Conservation (phyloP, 2,329 filamentous ascomycete genomes). For the Aspergillus oerlinghausenensis region DNA sequence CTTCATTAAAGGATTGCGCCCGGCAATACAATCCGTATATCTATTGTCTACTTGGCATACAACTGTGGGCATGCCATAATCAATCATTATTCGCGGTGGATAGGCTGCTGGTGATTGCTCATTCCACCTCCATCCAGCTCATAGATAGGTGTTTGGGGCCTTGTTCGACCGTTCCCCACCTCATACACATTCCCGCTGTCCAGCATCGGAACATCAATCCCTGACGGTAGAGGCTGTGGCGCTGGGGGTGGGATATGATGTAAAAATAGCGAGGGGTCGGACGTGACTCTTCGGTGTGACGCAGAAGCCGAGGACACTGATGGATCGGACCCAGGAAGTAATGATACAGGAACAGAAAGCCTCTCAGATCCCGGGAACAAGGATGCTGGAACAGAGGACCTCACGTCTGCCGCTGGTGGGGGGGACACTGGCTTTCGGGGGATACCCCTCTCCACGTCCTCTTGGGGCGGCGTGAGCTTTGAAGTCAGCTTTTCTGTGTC, state of each 20-base stretch:
- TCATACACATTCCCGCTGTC: slow-evolving; percentile 21
- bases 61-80: not conserved
- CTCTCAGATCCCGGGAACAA: slow-evolving; percentile 1
- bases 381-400: slow-evolving; percentile 1
- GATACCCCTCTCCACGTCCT: slow-evolving; percentile 1
- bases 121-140: slow-evolving; percentile 19
- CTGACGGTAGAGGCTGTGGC: slow-evolving; percentile 5
- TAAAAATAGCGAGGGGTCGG: slow-evolving; percentile 10
- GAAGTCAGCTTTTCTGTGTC: not conserved
- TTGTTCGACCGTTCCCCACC: slow-evolving; percentile 6
- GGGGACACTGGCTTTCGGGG: slow-evolving; percentile 13
- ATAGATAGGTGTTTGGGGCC: slow-evolving; percentile 4
- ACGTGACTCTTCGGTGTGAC: not conserved
- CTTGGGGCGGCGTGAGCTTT: not conserved
- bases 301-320: not conserved
- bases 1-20: too few relatives aligned
- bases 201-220: slow-evolving; percentile 19
- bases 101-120: slow-evolving; percentile 15
- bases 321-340: not conserved
- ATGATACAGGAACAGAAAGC: not conserved
- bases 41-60: not conserved
- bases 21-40: too few relatives aligned
- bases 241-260: not conserved
- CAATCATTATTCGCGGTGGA: slow-evolving; percentile 9
- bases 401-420: not conserved